Evolutionary conservation across 2,329 filamentous ascomycete genomes (phyloP).

Genomic region (Sphaerostilbella broomeana): DNA sequence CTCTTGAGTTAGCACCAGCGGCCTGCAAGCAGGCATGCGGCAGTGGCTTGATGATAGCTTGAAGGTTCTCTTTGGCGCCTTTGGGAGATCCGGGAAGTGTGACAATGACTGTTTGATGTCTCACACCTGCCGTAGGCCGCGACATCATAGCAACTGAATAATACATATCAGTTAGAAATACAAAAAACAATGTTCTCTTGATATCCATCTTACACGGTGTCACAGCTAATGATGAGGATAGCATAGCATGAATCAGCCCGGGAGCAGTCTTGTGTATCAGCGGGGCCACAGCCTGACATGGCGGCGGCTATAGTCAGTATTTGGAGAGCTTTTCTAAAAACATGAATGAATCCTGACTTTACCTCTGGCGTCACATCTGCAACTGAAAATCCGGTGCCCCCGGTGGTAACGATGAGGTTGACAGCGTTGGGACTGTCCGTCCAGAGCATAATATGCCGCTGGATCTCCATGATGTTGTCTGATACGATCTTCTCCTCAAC

Average conservation of each 20-base stretch:
- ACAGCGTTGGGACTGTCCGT: constrained; percentile 56
- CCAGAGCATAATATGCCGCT: constrained; percentile 65
- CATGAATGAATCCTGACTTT: constrained; percentile 8
- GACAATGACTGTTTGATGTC: constrained; percentile 73
- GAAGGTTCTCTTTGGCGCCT: constrained; percentile 87
- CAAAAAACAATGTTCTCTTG: constrained; percentile 3
- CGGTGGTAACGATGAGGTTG: constrained; percentile 81
- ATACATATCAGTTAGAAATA: constrained; percentile 18
- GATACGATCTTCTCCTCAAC: constrained; percentile 67
- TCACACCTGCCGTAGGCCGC: constrained; percentile 80
- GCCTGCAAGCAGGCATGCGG: constrained; percentile 93
- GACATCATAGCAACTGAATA: constrained; percentile 90
- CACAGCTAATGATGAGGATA: constrained; percentile 72
- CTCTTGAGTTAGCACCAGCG: constrained; percentile 72
- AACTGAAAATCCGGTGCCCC: constrained; percentile 85
- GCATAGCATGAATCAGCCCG: constrained; percentile 92
- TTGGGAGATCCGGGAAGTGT: constrained; percentile 94
- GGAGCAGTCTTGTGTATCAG: constrained; percentile 80
- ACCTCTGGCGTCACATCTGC: constrained; percentile 87
- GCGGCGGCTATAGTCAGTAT: not conserved
- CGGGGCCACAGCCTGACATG: constrained; percentile 71
- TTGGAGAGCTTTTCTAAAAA: not conserved
- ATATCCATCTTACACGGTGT: constrained; percentile 70
- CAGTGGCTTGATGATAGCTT: constrained; percentile 80
- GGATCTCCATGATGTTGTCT: constrained; percentile 69